phyloP scores from a whole-genome alignment of 495 filamentous ascomycete species.

The Aspergillus coremiiformis region DNA sequence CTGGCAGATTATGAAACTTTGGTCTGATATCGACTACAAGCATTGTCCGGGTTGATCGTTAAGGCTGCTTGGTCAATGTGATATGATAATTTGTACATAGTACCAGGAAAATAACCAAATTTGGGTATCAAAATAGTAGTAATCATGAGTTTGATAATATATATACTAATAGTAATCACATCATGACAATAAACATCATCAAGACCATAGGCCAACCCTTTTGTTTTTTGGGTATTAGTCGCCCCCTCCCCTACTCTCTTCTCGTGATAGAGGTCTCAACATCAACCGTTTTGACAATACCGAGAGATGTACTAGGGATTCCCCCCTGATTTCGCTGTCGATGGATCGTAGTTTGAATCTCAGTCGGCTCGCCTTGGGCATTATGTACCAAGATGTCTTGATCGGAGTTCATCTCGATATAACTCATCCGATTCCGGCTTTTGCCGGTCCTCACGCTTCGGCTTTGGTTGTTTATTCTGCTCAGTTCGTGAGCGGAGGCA shows the following conservation, averaged over 20 bases:
- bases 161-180: too few species aligned
- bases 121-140: too few species aligned
- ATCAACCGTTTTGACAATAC: conserved; percentile 23
- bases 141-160: too few species aligned
- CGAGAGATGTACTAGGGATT: conserved; percentile 1
- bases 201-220: too few species aligned
- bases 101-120: too few species aligned
- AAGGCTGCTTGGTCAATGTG: too few species aligned
- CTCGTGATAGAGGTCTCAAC: conserved; percentile 17
- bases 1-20: too few species aligned
- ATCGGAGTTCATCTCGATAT: conserved; percentile 12
- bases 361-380: conserved; percentile 19
- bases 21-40: too few species aligned
- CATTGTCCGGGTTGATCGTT: too few species aligned
- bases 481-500: conserved; percentile 15
- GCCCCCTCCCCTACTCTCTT: neutral
- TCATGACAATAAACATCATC: too few species aligned
- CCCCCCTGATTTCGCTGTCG: conserved; percentile 3
- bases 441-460: neutral
- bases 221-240: too few species aligned
- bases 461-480: conserved; percentile 10
- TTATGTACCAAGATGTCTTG: conserved; percentile 23
- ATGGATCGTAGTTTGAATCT: conserved; percentile 18
- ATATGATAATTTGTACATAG: too few species aligned
- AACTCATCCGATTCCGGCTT: conserved; percentile 11